Percentiles rank a stretch among this genome's conserved stretches.
These are phyloP conservation scores for Leccinellum luteum DNA, from an alignment of 768 basidiomycete genomes.

Conservation along the genomic window DNA sequence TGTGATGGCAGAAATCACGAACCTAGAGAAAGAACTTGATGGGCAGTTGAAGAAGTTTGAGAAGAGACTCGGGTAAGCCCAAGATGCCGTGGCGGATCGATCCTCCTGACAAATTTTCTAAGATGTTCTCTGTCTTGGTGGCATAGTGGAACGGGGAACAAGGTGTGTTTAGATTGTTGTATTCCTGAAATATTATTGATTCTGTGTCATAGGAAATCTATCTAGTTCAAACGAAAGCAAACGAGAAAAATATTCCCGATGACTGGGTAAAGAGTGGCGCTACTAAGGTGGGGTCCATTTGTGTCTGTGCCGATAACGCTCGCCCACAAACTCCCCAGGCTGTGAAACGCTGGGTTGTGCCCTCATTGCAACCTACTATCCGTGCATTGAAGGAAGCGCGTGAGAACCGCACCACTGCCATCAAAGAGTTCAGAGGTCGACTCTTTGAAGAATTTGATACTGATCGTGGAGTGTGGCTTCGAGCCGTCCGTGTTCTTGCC, in stretches of 20 bases:
- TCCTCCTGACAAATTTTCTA: constrained; percentile 23
- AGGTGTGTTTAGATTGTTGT: constrained; percentile 41
- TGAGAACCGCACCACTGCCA: constrained; percentile 76
- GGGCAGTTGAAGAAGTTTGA: constrained; percentile 60
- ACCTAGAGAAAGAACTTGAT: constrained; percentile 72
- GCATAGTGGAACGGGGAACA: constrained; percentile 82
- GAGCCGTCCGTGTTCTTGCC: constrained; percentile 80
- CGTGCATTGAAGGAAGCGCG: constrained; percentile 89
- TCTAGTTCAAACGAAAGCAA: constrained; percentile 69
- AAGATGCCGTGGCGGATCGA: constrained; percentile 4
- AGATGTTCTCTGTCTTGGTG: constrained; percentile 56
- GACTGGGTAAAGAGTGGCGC: constrained; percentile 79
- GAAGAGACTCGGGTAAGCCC: constrained; percentile 60
- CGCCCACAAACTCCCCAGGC: constrained; percentile 41
- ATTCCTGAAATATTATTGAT: background rate
- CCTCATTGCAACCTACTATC: constrained; percentile 66
- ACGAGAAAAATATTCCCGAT: constrained; percentile 64
- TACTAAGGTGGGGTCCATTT: constrained; percentile 61
- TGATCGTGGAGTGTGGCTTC: constrained; percentile 78
- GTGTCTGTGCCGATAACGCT: background rate
- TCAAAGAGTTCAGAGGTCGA: constrained; percentile 80
- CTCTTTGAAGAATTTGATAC: constrained; percentile 80
- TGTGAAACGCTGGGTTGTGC: constrained; percentile 73
- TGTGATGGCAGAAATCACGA: constrained; percentile 66
- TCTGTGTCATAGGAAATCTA: constrained; percentile 74